These are phyloP conservation scores for Nepenthes alata DNA, from an alignment of 179 eudicot genomes.

Conservation along the genomic window DNA sequence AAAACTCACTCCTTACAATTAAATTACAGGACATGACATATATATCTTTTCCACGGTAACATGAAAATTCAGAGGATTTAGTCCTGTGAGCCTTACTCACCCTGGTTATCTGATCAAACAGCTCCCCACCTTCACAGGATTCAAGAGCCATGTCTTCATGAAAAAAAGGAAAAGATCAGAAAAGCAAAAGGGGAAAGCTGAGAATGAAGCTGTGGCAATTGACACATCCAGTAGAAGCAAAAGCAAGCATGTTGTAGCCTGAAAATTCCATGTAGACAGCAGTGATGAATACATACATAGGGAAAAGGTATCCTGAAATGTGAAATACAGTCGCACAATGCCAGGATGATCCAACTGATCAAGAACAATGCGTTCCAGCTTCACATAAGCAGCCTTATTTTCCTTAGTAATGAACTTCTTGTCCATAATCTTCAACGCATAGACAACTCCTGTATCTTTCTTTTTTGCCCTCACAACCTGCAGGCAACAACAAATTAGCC, in stretches of 20 bases:
- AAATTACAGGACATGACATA: too few species aligned
- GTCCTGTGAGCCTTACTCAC: conserved; percentile 28
- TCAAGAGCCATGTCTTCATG: conserved; percentile 93
- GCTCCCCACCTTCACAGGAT: conserved; percentile 97
- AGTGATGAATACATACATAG: conserved; percentile 50
- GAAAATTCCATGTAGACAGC: neutral
- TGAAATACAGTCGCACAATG: conserved; percentile 71
- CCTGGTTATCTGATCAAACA: conserved; percentile 94
- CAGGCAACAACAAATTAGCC: neutral
- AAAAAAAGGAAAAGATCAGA: conserved; percentile 12
- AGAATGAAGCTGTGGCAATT: neutral
- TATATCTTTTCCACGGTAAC: neutral
- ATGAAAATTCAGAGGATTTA: neutral
- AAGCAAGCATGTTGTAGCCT: neutral
- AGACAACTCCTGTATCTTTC: conserved; percentile 70
- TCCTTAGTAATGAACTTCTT: conserved; percentile 93
- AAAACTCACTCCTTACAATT: too few species aligned
- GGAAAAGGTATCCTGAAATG: conserved; percentile 86
- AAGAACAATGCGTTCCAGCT: conserved; percentile 84
- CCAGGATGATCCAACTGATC: conserved; percentile 97
- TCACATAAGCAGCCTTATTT: conserved; percentile 93
- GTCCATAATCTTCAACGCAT: conserved; percentile 96
- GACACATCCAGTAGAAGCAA: neutral
- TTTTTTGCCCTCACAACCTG: conserved; percentile 92
- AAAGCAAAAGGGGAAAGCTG: neutral